Evolutionary conservation across 139 green algal genomes (phyloP).

Genomic region (Tetradesmus lagerheimii): DNA sequence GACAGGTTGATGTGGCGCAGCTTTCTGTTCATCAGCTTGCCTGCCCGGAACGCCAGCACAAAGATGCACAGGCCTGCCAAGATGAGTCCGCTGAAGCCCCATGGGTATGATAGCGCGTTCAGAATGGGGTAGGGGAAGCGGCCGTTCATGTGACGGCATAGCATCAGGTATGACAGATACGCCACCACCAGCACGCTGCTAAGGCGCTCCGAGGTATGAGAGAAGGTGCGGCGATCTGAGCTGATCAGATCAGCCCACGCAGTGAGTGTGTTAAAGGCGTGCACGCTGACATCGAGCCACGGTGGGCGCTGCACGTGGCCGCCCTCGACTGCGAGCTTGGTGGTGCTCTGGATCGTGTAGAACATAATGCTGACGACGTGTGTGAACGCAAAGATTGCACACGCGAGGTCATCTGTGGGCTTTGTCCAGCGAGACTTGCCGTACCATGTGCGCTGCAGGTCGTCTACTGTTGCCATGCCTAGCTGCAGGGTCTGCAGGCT

Average conservation of each 20-base stretch:
- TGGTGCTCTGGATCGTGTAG: conserved; percentile 72
- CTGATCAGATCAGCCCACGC: conserved; percentile 76
- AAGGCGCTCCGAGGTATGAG: conserved; percentile 46
- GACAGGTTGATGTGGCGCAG: conserved; percentile 20
- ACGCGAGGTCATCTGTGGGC: conserved; percentile 70
- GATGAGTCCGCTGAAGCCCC: conserved; percentile 38
- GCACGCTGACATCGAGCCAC: conserved; percentile 75
- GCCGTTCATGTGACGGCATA: conserved; percentile 63
- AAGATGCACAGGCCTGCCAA: conserved; percentile 38
- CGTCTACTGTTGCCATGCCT: conserved; percentile 45
- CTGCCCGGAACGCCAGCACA: conserved; percentile 48
- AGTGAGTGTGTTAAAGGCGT: conserved; percentile 66
- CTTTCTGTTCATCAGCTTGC: conserved; percentile 44
- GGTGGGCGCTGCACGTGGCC: conserved; percentile 60
- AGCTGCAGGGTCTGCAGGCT: conserved; percentile 75
- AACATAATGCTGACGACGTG: conserved; percentile 81
- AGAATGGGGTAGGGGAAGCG: conserved; percentile 74
- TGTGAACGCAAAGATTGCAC: conserved; percentile 75
- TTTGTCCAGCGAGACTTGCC: conserved; percentile 27
- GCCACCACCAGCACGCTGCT: conserved; percentile 48
- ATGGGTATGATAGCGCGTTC: conserved; percentile 70
- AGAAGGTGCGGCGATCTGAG: conserved; percentile 56
- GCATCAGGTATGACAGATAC: conserved; percentile 57
- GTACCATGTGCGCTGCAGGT: conserved; percentile 22
- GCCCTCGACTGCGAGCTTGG: conserved; percentile 67